Conservation (phyloP, 2,329 filamentous ascomycete species). For the Beauveria varroae region DNA sequence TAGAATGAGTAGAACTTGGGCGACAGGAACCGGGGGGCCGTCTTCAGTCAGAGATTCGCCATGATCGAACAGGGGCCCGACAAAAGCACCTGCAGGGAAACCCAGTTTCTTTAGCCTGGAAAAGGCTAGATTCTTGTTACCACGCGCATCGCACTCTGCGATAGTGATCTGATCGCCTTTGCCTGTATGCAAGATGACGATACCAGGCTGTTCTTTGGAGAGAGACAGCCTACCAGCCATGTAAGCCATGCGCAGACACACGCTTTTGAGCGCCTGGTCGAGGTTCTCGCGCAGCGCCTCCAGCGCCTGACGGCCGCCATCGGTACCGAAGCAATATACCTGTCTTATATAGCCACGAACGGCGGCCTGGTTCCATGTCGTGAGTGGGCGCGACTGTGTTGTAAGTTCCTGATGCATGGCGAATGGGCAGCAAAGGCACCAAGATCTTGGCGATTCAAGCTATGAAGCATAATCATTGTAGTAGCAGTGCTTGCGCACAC, state of each 20-base stretch:
- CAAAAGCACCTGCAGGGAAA: slow-evolving; percentile 25
- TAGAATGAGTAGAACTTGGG: slow-evolving; percentile 30
- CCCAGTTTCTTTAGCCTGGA: slow-evolving; percentile 18
- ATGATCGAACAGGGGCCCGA: slow-evolving; percentile 19
- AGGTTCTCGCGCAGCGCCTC: slow-evolving; percentile 8
- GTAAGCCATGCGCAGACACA: slow-evolving; percentile 1
- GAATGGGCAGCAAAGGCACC: neutral
- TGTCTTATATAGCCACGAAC: slow-evolving; percentile 15
- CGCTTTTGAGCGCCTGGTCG: neutral
- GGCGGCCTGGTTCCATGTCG: slow-evolving; percentile 15
- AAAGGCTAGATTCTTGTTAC: slow-evolving; percentile 14
- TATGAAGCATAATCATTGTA: neutral
- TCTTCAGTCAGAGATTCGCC: slow-evolving; percentile 9
- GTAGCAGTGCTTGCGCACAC: neutral
- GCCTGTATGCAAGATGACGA: neutral
- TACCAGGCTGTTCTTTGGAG: neutral
- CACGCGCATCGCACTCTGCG: neutral
- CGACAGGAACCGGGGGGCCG: slow-evolving; percentile 25
- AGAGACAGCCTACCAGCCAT: slow-evolving; percentile 5
- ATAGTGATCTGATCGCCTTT: neutral
- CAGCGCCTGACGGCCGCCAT: slow-evolving; percentile 1
- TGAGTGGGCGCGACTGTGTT: slow-evolving; percentile 1
- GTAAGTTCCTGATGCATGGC: neutral
- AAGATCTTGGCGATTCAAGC: neutral
- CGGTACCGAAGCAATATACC: slow-evolving; percentile 14